phyloP scores from a whole-genome alignment of 768 basidiomycete genomes.

The Amanita jacksonii region DNA sequence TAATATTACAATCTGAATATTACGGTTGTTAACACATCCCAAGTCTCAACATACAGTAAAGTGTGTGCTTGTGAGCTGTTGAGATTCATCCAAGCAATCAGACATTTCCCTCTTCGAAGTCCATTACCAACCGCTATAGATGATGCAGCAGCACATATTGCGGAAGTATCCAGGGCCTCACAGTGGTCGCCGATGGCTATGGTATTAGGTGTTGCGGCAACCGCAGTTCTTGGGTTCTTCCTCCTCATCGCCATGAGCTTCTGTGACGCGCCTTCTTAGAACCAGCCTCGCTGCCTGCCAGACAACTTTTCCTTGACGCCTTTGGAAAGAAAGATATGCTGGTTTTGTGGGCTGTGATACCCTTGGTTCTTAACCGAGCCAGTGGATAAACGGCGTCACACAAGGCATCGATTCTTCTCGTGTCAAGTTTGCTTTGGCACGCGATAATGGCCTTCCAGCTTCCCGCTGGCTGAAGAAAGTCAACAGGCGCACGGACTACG shows the following conservation, averaged over 20 bases:
- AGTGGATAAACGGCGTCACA: conserved; percentile 57
- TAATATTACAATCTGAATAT: no score
- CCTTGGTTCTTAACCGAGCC: neutral
- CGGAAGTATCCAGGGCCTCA: conserved; percentile 50
- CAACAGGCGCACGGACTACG: conserved; percentile 22
- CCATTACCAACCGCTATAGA: no score
- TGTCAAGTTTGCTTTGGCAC: conserved; percentile 53
- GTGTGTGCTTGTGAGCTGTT: no score
- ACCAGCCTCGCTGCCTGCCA: conserved; percentile 48
- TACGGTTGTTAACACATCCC: no score
- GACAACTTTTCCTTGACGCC: conserved; percentile 45
- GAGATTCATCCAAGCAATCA: no score
- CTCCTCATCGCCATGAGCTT: conserved; percentile 47
- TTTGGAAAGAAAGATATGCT: conserved; percentile 54
- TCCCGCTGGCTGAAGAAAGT: conserved; percentile 27
- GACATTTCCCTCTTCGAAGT: no score
- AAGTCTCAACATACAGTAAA: no score
- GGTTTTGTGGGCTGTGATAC: conserved; percentile 40
- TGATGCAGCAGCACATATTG: conserved; percentile 57
- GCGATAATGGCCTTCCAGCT: conserved; percentile 29
- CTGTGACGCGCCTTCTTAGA: conserved; percentile 32
- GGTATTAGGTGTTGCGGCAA: conserved; percentile 38
- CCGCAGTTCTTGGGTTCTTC: conserved; percentile 45
- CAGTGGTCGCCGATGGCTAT: conserved; percentile 24
- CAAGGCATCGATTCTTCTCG: conserved; percentile 59